Evolutionary conservation across 257 asterid genomes (phyloP), one percentile per base, ranked within the genome.

Genomic region (Solanum peruvianum): DNA sequence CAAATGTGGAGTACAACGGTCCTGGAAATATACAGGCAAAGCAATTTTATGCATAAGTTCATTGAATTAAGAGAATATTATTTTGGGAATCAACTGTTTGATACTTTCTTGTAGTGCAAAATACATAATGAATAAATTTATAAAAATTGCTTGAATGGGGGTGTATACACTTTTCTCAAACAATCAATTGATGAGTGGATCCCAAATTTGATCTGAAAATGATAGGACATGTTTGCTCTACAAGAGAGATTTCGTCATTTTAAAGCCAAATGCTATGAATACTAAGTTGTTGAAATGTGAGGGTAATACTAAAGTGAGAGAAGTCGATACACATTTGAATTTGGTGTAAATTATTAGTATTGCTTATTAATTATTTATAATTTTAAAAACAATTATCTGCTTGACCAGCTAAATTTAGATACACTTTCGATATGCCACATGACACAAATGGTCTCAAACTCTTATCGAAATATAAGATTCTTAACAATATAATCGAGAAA

Each of bases 51-150:
- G 64, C 20, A 56, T 56, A 7, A 56, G 64, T 56, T 56, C 64
- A 56, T 56, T 20, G 64, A 56, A 56, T 56, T 56, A 39, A 27
- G 39, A 31, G 73, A 8, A 27, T 67, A 67, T 67, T 25, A 13
- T 25, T 27, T 67, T 47, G 14, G 49, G 27, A 21, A 35, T 20
- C 27, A 72, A 35, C 4, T 33, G 80, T 72, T 44, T 27, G 78
- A 86, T 87, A 87, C 90, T 85, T 60, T 78, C 33, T 88, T 86
- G 29, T 35, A 76, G 69, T 64, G 89, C 85, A 73, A 35, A 83
- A 71, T 81, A 69, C 78, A 62, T 58, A 58, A 7, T 60, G 60
- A 58, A 42, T 62, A 69, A 75, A 86, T 89, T 90, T 52, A 52
- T 78, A 41, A 33, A 78, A 52, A 42, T n/a, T 20, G 27, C 25